Percentiles rank a stretch among this genome's conserved stretches.
These are phyloP conservation scores for Suillus occidentalis DNA, from an alignment of 768 basidiomycete species.

Conservation along the genomic window DNA sequence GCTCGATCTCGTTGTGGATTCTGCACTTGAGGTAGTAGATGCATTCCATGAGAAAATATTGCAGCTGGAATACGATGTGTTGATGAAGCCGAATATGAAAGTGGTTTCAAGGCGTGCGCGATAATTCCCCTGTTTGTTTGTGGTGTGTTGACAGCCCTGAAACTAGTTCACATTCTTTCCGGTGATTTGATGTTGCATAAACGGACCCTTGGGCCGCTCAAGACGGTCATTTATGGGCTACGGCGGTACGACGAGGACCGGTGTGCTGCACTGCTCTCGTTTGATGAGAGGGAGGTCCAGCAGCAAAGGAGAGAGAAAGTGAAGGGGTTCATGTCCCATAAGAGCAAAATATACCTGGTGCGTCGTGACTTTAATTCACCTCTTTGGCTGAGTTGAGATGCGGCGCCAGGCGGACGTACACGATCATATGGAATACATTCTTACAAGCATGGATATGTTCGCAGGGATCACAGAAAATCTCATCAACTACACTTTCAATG, in stretches of 20 bases:
- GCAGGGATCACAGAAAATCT: slow-evolving; percentile 63
- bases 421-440: slow-evolving; percentile 75
- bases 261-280: slow-evolving; percentile 54
- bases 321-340: slow-evolving; percentile 66
- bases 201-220: slow-evolving; percentile 71
- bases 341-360: slow-evolving; percentile 67
- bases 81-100: slow-evolving; percentile 59
- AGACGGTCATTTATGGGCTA: slow-evolving; percentile 65
- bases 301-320: slow-evolving; percentile 30
- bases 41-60: slow-evolving; percentile 64
- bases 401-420: slow-evolving; percentile 60
- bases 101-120: slow-evolving; percentile 57
- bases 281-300: slow-evolving; percentile 12
- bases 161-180: slow-evolving; percentile 71
- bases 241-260: slow-evolving; percentile 71
- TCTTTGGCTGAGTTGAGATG: not conserved
- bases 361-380: slow-evolving; percentile 15
- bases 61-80: slow-evolving; percentile 57
- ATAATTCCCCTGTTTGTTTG: slow-evolving; percentile 8
- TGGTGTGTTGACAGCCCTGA: not conserved
- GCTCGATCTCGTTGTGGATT: slow-evolving; percentile 70
- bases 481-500: slow-evolving; percentile 75
- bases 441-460: slow-evolving; percentile 73
- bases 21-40: slow-evolving; percentile 66
- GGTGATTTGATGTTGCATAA: slow-evolving; percentile 75